Evolutionary conservation across 345 rosid species (phyloP).

Genomic region (Salix udensis): DNA sequence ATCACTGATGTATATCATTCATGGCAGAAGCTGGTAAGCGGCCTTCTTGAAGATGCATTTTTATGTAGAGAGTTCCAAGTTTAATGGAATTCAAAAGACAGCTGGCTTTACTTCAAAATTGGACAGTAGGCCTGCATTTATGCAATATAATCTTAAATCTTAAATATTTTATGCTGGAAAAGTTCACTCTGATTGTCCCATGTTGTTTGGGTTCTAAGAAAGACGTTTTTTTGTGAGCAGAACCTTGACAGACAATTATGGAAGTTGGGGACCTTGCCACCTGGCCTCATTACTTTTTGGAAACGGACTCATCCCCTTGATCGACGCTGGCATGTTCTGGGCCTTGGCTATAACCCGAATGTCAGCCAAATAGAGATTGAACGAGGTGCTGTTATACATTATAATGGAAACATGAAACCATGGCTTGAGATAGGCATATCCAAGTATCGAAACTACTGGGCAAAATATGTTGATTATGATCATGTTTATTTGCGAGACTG

Average conservation of each 20-base stretch:
- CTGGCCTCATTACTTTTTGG: conserved; percentile 77
- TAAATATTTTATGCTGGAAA: not conserved
- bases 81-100: not conserved
- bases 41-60: not conserved
- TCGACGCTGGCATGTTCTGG: conserved; percentile 62
- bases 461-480: conserved; percentile 58
- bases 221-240: conserved; percentile 34
- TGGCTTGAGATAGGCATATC: conserved; percentile 93
- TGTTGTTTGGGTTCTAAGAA: not conserved
- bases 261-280: conserved; percentile 76
- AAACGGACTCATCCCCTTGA: conserved; percentile 61
- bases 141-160: conserved; percentile 4
- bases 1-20: conserved; percentile 82
- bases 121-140: not conserved
- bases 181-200: not conserved
- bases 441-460: conserved; percentile 65
- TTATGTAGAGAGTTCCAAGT: not conserved
- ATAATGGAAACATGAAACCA: conserved; percentile 81
- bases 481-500: conserved; percentile 68
- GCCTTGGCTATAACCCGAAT: conserved; percentile 80
- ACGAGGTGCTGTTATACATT: conserved; percentile 69
- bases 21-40: conserved; percentile 89
- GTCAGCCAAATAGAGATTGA: conserved; percentile 69
- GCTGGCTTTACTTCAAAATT: not conserved
- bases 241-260: conserved; percentile 67